These are phyloP conservation scores for Penicillium arizonense DNA, from an alignment of 495 filamentous ascomycete species.

Conservation along the genomic window DNA sequence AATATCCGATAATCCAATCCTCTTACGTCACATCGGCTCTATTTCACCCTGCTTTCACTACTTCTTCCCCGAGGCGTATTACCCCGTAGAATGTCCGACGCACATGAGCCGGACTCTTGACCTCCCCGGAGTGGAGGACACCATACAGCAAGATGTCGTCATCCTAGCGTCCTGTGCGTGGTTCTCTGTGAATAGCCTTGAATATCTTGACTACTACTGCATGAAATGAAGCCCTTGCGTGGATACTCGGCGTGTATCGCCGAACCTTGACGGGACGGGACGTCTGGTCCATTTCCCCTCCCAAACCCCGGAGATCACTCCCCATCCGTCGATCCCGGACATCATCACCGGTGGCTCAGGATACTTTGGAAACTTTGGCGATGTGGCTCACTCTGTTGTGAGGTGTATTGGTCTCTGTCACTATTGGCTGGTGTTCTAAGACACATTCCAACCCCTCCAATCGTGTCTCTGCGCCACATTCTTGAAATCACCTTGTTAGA, in stretches of 20 bases:
- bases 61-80: neutral
- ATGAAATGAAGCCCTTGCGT: constrained; percentile 19
- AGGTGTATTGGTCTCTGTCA: constrained; percentile 10
- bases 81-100: constrained; percentile 17
- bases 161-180: constrained; percentile 18
- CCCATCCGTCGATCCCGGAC: neutral
- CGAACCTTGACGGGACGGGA: constrained; percentile 51
- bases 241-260: constrained; percentile 35
- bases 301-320: constrained; percentile 4
- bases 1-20: constrained; percentile 5
- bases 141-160: constrained; percentile 14
- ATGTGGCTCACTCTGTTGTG: constrained; percentile 20
- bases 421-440: constrained; percentile 19
- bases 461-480: constrained; percentile 22
- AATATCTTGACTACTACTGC: neutral
- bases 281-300: constrained; percentile 26
- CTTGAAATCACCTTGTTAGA: constrained; percentile 9
- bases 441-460: constrained; percentile 29
- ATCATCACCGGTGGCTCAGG: constrained; percentile 13
- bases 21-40: constrained; percentile 4
- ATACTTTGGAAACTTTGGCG: constrained; percentile 16
- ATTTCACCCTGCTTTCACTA: neutral
- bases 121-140: constrained; percentile 9
- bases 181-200: neutral
- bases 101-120: constrained; percentile 9